phyloP scores from a whole-genome alignment of 164 flowering plant species.

The Macadamia tetraphylla region DNA sequence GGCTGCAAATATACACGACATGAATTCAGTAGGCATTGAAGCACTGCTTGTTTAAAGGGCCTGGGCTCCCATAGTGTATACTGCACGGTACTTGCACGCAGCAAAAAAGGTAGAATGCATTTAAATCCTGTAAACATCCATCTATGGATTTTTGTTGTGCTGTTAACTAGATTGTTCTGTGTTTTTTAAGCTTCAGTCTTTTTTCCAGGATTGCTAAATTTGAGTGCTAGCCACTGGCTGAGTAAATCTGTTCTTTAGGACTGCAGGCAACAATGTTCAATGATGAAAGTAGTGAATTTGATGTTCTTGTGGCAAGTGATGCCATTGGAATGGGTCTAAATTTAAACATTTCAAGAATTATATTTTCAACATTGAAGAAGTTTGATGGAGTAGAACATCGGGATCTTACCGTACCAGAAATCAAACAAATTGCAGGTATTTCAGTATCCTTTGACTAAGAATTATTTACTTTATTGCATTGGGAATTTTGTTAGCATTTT shows the following conservation, averaged over 20 bases:
- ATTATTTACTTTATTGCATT: not conserved
- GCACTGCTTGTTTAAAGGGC: not conserved
- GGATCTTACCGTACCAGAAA: conserved; percentile 73
- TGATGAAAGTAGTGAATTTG: conserved; percentile 81
- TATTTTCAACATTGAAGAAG: conserved; percentile 75
- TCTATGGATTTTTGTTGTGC: not conserved
- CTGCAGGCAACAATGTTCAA: conserved; percentile 95
- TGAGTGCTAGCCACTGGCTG: conserved; percentile 13
- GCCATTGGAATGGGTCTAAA: conserved; percentile 99
- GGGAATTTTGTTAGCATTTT: not conserved
- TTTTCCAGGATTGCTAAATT: not conserved
- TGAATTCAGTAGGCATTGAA: no score
- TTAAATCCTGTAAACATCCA: not conserved
- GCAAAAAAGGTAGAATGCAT: not conserved
- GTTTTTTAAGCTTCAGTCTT: not conserved
- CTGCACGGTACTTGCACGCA: not conserved
- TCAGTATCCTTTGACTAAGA: not conserved
- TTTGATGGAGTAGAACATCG: conserved; percentile 72
- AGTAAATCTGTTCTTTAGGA: conserved; percentile 36
- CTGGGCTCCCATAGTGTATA: not conserved
- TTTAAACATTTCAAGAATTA: conserved; percentile 84
- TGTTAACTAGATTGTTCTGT: not conserved
- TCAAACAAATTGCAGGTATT: conserved; percentile 95
- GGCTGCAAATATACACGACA: no score
- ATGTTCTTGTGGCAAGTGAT: conserved; percentile 98